Conservation (phyloP, 345 rosid genomes). For the Salix viminalis region DNA sequence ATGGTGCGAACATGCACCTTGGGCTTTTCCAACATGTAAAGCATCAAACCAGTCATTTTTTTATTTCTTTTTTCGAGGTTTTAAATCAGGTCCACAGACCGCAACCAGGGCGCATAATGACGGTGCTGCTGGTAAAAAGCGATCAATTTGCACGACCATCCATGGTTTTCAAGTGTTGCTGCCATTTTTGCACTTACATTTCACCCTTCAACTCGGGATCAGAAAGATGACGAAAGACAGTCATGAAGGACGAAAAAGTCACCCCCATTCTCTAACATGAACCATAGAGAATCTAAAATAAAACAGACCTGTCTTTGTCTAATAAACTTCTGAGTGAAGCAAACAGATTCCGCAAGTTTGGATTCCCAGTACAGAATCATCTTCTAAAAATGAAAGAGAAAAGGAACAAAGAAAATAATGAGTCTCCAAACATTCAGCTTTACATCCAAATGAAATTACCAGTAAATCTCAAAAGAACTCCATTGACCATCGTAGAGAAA, state of each 20-base stretch:
- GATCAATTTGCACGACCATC: constrained; percentile 17
- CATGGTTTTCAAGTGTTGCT: constrained; percentile 9
- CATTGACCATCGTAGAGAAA: background rate
- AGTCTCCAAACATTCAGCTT: background rate
- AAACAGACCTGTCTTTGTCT: constrained; percentile 18
- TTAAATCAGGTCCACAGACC: constrained; percentile 22
- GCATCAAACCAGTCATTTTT: background rate
- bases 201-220: constrained; percentile 36
- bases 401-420: no score
- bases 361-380: background rate
- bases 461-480: no score
- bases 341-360: background rate
- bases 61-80: background rate
- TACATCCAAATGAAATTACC: background rate
- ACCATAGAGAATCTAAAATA: constrained; percentile 10
- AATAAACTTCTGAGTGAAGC: constrained; percentile 1
- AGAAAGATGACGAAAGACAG: constrained; percentile 27
- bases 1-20: constrained; percentile 12
- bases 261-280: constrained; percentile 11
- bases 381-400: no score
- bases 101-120: constrained; percentile 3
- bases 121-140: constrained; percentile 2
- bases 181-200: background rate
- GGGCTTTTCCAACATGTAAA: constrained; percentile 15
- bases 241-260: constrained; percentile 13